A percentile compares a stretch with the other conserved stretches of the same genome.
Conservation (phyloP, 176 grass and related monocot genomes). For the Metroxylon sagu region DNA sequence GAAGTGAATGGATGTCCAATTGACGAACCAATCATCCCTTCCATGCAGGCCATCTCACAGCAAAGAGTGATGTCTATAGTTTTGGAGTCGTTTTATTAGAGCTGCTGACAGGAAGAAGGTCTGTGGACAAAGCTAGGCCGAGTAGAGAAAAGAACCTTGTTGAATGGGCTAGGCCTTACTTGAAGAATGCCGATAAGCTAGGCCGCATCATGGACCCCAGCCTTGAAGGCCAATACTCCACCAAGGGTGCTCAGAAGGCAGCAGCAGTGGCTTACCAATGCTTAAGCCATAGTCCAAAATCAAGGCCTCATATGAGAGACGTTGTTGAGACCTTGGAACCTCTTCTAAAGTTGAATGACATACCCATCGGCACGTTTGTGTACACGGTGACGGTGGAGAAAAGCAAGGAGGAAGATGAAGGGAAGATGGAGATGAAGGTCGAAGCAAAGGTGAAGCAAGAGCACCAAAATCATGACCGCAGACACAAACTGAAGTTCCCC, state of each 20-base stretch:
- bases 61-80: constrained; percentile 77
- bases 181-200: constrained; percentile 38
- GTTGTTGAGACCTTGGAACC: constrained; percentile 65
- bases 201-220: constrained; percentile 52
- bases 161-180: constrained; percentile 59
- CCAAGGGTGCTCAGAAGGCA: constrained; percentile 52
- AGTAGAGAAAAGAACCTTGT: constrained; percentile 59
- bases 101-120: constrained; percentile 44
- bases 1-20: neutral
- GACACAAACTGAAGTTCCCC: no score
- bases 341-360: constrained; percentile 43
- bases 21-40: neutral
- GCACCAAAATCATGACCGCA: no score
- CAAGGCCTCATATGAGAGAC: constrained; percentile 68
- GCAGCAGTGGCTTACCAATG: constrained; percentile 79
- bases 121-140: constrained; percentile 35
- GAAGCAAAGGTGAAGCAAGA: neutral
- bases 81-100: constrained; percentile 67
- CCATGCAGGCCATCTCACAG: constrained; percentile 49
- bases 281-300: constrained; percentile 61
- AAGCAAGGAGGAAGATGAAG: constrained; percentile 8
- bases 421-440: constrained; percentile 30
- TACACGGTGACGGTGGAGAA: constrained; percentile 64
- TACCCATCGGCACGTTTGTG: constrained; percentile 45
- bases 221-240: constrained; percentile 64